Conservation (phyloP, 2,329 filamentous ascomycete species). For the Macrophomina pseudophaseolina region DNA sequence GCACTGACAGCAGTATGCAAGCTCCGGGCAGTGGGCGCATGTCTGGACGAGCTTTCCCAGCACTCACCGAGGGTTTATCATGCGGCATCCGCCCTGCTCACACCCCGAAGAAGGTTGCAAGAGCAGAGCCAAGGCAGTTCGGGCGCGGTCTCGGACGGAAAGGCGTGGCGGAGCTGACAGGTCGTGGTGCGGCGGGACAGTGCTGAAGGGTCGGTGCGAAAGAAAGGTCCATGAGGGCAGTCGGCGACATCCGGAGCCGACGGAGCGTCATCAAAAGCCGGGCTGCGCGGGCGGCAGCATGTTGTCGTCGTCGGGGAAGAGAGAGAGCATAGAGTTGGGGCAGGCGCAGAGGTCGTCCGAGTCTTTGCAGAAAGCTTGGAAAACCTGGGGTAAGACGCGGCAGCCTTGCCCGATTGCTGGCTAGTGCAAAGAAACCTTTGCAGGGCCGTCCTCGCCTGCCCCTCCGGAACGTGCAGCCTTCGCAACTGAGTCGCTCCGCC, state of each 20-base stretch:
- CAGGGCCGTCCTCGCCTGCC: conserved; percentile 22
- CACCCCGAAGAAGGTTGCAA: not conserved
- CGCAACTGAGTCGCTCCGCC: conserved; percentile 8
- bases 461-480: conserved; percentile 17
- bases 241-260: conserved; percentile 18
- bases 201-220: conserved; percentile 9
- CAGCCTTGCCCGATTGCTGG: conserved; percentile 21
- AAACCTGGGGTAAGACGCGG: conserved; percentile 23
- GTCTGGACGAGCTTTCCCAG: not conserved
- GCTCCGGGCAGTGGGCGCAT: not conserved
- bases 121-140: conserved; percentile 16
- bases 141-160: conserved; percentile 8
- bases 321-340: not conserved
- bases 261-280: conserved; percentile 15
- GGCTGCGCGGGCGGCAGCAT: not conserved
- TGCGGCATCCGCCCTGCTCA: conserved; percentile 17
- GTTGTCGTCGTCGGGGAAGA: not conserved
- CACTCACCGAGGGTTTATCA: conserved; percentile 10
- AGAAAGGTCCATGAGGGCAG: conserved; percentile 25
- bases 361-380: conserved; percentile 22
- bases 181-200: conserved; percentile 4
- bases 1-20: not conserved
- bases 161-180: not conserved
- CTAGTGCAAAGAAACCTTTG: conserved; percentile 25
- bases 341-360: conserved; percentile 16